phyloP scores from a whole-genome alignment of 208 protist genomes.

The Herpetomonas tarakana region DNA sequence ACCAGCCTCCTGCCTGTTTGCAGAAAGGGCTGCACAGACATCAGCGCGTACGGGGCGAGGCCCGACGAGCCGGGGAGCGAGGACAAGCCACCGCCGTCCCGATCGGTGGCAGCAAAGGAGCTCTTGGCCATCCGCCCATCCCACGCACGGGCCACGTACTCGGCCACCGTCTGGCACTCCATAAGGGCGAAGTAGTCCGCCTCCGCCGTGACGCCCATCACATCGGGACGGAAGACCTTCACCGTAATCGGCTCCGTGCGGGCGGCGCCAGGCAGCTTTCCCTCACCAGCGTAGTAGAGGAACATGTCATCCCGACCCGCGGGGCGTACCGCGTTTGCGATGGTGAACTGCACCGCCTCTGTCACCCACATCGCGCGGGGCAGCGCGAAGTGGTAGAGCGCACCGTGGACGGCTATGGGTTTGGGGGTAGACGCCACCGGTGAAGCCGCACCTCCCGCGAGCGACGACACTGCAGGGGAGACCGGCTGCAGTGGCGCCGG shows the following conservation, averaged over 20 bases:
- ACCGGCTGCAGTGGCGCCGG: too few relatives aligned
- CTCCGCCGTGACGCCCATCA: background rate
- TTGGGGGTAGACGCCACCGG: too few relatives aligned
- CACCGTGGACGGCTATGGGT: too few relatives aligned
- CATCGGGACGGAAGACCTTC: background rate
- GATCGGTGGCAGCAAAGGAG: background rate
- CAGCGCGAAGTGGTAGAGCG: background rate
- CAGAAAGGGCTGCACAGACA: background rate
- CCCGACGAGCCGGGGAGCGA: too few relatives aligned
- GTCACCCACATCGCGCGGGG: background rate
- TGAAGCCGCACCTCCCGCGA: too few relatives aligned
- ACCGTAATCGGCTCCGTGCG: too few relatives aligned
- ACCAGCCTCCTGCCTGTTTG: background rate
- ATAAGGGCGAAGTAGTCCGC: background rate
- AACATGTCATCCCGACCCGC: background rate
- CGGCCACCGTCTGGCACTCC: background rate
- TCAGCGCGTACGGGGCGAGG: background rate
- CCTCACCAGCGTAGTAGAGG: background rate
- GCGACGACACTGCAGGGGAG: too few relatives aligned
- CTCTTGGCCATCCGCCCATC: background rate
- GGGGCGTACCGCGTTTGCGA: background rate
- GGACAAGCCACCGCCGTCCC: too few relatives aligned
- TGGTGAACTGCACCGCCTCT: constrained; percentile 2
- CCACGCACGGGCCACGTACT: background rate
- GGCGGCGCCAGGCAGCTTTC: too few relatives aligned